Percentiles rank a stretch among this genome's conserved stretches.
These are phyloP conservation scores for Clonostachys rhizophaga DNA, from an alignment of 2,329 filamentous ascomycete species.

Conservation along the genomic window DNA sequence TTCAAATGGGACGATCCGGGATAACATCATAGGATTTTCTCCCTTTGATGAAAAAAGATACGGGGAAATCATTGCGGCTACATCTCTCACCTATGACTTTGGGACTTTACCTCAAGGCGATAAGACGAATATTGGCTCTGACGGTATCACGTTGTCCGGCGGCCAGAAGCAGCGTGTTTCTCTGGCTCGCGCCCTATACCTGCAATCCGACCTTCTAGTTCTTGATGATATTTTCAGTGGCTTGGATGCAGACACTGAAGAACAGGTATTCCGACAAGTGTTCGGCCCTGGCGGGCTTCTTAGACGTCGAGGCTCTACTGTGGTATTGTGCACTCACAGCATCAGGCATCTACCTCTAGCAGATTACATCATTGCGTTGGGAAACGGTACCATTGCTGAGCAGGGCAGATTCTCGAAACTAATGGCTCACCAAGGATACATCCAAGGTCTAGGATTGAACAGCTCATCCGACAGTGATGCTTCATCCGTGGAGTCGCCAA, in stretches of 20 bases:
- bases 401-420: constrained; percentile 23
- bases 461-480: too few species aligned
- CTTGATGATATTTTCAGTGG: constrained; percentile 41
- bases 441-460: constrained; percentile 23
- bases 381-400: constrained; percentile 34
- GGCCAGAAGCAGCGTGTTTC: constrained; percentile 30
- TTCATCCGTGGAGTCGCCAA: too few species aligned
- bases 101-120: constrained; percentile 23
- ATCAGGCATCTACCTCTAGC: constrained; percentile 22
- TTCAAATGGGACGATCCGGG: constrained; percentile 22
- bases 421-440: constrained; percentile 26
- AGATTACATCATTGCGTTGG: constrained; percentile 43
- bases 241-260: constrained; percentile 36
- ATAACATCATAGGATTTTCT: constrained; percentile 29
- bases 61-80: constrained; percentile 24
- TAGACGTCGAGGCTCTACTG: constrained; percentile 26
- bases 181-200: constrained; percentile 40
- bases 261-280: constrained; percentile 33
- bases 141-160: constrained; percentile 34
- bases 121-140: constrained; percentile 29
- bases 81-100: constrained; percentile 23
- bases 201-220: constrained; percentile 27
- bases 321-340: constrained; percentile 30
- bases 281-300: constrained; percentile 34
- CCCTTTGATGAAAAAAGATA: constrained; percentile 22